Evolutionary conservation across 495 filamentous ascomycete genomes (phyloP), one percentile per base, ranked within the genome.

Genomic region (Parathielavia appendiculata): DNA sequence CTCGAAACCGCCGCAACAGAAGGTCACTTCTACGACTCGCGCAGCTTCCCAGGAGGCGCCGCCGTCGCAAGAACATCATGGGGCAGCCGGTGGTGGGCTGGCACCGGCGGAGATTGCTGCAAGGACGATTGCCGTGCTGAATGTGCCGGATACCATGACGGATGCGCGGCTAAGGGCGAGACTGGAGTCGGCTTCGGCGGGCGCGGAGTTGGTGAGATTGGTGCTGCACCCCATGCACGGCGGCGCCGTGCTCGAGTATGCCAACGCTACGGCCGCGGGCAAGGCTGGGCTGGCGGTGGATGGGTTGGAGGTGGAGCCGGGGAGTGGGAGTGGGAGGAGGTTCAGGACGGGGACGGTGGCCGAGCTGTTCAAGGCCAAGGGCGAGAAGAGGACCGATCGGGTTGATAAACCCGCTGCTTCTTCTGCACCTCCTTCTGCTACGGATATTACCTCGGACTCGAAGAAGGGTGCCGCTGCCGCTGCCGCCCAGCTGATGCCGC

Each of bases 211-310:
- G 2, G 81, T 86, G 65, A 91, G 91, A 61, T 67, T 82, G 6
- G 75, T 81, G 5, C 77, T 92, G 3, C 83, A 86, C 40, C 90
- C 90, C 2, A 81, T 89, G 51, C 88, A 93, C 57, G 82, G 85
- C 61, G 92, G 93, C n/a, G 93, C 91, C 11, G 86, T 92, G 51
- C 78, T 96, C 44, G 93, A 97, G 66, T 96, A 85, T 66, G 75
- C 73, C 11, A 83, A 88, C 60, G 77, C 86, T 11, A 73, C 83
- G 4, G 78, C 84, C 54, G 86, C 85, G 4, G 91, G 91, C 41
- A 87, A 86, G 69, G 92, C 92, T 0, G 75, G 82, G 0, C 66
- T 96, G 40, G 86, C 78, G 7, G 77, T 97, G 0, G 85, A 95
- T 46, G 86, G 87, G 0, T 69, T 79, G 47, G 86, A 90, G 63